Evolutionary conservation across 1,139 yeast genomes (phyloP).

Genomic region (Nakaseomyces kungkrabaensis): DNA sequence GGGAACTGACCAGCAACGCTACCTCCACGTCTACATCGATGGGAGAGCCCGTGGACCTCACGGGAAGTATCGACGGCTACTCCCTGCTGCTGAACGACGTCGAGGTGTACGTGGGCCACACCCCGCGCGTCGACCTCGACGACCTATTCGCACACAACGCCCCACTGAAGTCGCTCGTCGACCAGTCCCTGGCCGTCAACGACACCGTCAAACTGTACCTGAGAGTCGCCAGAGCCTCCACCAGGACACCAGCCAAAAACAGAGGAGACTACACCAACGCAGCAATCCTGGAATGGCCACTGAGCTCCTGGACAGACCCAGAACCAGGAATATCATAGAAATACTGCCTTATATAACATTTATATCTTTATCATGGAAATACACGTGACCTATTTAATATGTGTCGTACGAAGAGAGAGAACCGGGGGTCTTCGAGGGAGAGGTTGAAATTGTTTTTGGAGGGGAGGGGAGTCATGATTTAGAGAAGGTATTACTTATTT

Average conservation of each 20-base stretch:
- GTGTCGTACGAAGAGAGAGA: too few relatives aligned
- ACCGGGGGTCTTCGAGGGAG: too few relatives aligned
- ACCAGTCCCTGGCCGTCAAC: slow-evolving; percentile 17
- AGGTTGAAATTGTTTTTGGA: too few relatives aligned
- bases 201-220: slow-evolving; percentile 38
- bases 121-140: slow-evolving; percentile 36
- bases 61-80: slow-evolving; percentile 33
- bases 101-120: slow-evolving; percentile 57
- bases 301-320: slow-evolving; percentile 41
- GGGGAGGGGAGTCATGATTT: too few relatives aligned
- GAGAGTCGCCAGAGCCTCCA: slow-evolving; percentile 45
- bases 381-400: too few relatives aligned
- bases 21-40: neutral
- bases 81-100: slow-evolving; percentile 69
- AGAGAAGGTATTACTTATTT: too few relatives aligned
- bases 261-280: slow-evolving; percentile 51
- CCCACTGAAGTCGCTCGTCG: slow-evolving; percentile 26
- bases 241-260: slow-evolving; percentile 33
- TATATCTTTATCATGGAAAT: too few relatives aligned
- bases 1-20: slow-evolving; percentile 11
- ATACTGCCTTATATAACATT: too few relatives aligned
- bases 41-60: slow-evolving; percentile 1
- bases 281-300: slow-evolving; percentile 47
- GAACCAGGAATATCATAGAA: slow-evolving; percentile 33
- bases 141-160: slow-evolving; percentile 32